Evolutionary conservation across 73 alveolate species (phyloP), one percentile per base, ranked within the genome.

Genomic region (Paramecium primaurelia): DNA sequence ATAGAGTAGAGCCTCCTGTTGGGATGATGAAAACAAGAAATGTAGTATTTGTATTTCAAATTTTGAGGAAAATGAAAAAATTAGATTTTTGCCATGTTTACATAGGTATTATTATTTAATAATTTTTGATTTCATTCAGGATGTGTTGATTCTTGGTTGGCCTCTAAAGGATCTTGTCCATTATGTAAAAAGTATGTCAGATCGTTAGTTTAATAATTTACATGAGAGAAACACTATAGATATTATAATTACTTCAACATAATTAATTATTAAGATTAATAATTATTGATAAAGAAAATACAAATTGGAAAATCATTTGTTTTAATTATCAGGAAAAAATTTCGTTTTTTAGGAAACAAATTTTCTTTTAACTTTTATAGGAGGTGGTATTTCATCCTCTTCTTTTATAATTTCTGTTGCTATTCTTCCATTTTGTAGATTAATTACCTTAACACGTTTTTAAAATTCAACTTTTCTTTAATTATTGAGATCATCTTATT

Each of bases 31-130:
- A 42, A 75, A 42, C 40, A 75, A 42, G 47, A 75, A 36, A 42
- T 75, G 88, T 34, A 36, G 68, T 42, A 75, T 75, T 32, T 75
- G 88, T 38, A 38, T 75, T 36, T 22, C 68, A 2, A 1, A n/a
- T 22, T 75, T 38, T 75, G 88, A 75, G 26, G 88, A 75, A 36
- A 38, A 42, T 20, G 88, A 75, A 42, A 75, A 42, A 38, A 42
- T 75, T n/a, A 12, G 88, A 75, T 75, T 75, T 75, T 75, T 75
- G 16, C 88, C 88, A 18, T 75, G 88, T 32, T 75, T 75, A 42
- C 88, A 75, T 42, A 75, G 88, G 88, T 75, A 75, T 54, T 14
- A 18, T 0, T 38, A 18, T 18, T n/a, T 16, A 38, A 1, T 37
- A 3, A 30, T 37, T 36, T n/a, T 75, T 30, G 88, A 75, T 75